Evolutionary conservation across 139 green algal species (phyloP).

Genomic region (Auxenochlorella protothecoides): DNA sequence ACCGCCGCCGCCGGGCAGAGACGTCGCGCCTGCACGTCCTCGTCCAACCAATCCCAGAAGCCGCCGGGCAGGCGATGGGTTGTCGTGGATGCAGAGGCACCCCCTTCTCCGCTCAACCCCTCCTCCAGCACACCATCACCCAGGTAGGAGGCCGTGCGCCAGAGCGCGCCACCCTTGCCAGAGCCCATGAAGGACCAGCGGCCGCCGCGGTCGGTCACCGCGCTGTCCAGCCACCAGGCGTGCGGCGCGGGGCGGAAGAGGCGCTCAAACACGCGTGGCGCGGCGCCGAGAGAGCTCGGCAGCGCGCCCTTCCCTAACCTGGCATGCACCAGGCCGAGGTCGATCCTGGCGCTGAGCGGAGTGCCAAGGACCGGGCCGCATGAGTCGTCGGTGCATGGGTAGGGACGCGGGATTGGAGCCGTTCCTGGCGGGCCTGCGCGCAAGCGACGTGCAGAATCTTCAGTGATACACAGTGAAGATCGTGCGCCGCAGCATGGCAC

Average conservation of each 20-base stretch:
- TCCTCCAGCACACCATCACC: background rate
- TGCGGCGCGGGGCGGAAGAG: constrained; percentile 12
- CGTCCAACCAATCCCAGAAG: constrained; percentile 43
- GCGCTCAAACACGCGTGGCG: background rate
- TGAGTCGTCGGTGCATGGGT: too few relatives aligned
- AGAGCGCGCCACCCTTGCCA: constrained; percentile 61
- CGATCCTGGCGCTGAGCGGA: too few relatives aligned
- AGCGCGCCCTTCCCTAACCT: background rate
- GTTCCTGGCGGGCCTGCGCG: too few relatives aligned
- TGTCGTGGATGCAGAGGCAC: too few relatives aligned
- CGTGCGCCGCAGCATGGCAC: too few relatives aligned
- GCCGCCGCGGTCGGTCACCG: constrained; percentile 46
- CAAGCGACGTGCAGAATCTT: too few relatives aligned
- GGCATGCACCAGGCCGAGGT: background rate
- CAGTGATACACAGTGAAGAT: too few relatives aligned
- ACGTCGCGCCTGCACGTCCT: constrained; percentile 15
- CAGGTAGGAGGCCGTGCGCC: constrained; percentile 60
- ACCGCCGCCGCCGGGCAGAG: background rate
- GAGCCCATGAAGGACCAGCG: constrained; percentile 90
- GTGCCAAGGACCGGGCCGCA: too few relatives aligned
- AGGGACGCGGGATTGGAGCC: too few relatives aligned
- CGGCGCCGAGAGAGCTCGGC: too few relatives aligned
- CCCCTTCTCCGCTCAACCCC: background rate
- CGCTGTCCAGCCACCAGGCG: constrained; percentile 87
- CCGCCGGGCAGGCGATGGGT: background rate